phyloP scores from a whole-genome alignment of 2,329 filamentous ascomycete species.

The Hirsutella rhossiliensis region DNA sequence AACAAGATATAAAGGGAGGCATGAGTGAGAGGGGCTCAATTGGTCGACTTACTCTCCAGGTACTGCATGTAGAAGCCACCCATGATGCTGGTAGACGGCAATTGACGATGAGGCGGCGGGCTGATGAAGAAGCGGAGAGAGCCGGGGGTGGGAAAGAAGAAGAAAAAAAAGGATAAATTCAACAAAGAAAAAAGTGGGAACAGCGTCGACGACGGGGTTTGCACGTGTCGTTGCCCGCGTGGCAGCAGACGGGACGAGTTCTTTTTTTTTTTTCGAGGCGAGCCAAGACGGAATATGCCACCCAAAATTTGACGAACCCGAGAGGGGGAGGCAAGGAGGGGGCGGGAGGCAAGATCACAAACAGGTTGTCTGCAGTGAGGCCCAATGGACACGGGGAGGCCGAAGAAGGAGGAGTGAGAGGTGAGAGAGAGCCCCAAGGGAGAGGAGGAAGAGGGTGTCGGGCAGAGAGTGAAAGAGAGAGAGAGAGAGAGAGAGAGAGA shows the following conservation, averaged over 20 bases:
- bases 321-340: background rate
- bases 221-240: background rate
- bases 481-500: background rate
- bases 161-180: constrained; percentile 8
- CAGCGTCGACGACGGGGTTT: background rate
- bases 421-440: constrained; percentile 1
- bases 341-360: constrained; percentile 2
- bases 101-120: constrained; percentile 7
- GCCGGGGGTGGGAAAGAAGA: background rate
- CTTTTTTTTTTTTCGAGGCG: background rate
- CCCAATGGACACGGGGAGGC: constrained; percentile 25
- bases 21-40: constrained; percentile 1
- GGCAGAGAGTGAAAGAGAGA: background rate
- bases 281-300: background rate
- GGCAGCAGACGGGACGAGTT: background rate
- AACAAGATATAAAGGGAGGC: background rate
- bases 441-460: background rate
- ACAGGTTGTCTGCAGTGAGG: constrained; percentile 37
- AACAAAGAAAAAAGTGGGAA: constrained; percentile 11
- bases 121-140: constrained; percentile 9
- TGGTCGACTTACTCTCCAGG: constrained; percentile 54
- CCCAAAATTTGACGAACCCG: background rate
- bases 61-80: constrained; percentile 61
- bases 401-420: constrained; percentile 4
- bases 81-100: constrained; percentile 31